Evolutionary conservation across 768 basidiomycete species (phyloP), one percentile per base, ranked within the genome.

Genomic region (Dentipellis fragilis): DNA sequence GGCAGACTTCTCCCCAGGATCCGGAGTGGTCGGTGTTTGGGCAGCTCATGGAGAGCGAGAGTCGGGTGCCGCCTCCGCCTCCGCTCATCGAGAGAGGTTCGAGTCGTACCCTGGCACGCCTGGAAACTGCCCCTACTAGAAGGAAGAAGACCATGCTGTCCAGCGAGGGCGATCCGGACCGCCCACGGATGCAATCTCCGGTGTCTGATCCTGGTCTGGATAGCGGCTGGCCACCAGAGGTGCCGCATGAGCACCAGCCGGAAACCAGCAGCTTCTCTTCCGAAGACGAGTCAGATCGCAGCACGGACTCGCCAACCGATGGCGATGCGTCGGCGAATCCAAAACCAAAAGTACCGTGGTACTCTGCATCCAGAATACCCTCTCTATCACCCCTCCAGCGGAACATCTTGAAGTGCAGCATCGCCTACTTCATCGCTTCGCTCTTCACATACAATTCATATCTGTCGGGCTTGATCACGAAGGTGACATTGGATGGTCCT

Each of bases 391-490:
- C 77, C 16, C 58, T 85, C 29, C 75, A 83, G 55, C 78, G 80
- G 40, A 91, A 89, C 64, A 80, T 96, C 46, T 70, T 95, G 60
- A 97, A 98, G 72, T 99, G 96, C 71, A 79, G 85, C 2, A 73
- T 97, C 16, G 89, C 94, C 0, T 99, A 99, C 69, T 82, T 91
- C 61, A 70, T 97, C 53, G 93, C 79, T 4, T 92, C 89, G 0
- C 74, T 97, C 10, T 99, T 98, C 77, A 99, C 96, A 1, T 98
- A 92, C 65, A 83, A 83, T 3, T 84, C 89, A 0, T 72, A 74
- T 22, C 75, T 99, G 11, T 84, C 93, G 10, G 74, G 75, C 8
- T 69, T 89, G 49, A 77, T 94, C 58, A 77, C 83, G 4, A 80
- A 84, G 64, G 60, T 85, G 58, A 72, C 80, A 7, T 73, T 79